Conservation (phyloP, 2,329 filamentous ascomycete species). For the Orbilia ellipsospora region DNA sequence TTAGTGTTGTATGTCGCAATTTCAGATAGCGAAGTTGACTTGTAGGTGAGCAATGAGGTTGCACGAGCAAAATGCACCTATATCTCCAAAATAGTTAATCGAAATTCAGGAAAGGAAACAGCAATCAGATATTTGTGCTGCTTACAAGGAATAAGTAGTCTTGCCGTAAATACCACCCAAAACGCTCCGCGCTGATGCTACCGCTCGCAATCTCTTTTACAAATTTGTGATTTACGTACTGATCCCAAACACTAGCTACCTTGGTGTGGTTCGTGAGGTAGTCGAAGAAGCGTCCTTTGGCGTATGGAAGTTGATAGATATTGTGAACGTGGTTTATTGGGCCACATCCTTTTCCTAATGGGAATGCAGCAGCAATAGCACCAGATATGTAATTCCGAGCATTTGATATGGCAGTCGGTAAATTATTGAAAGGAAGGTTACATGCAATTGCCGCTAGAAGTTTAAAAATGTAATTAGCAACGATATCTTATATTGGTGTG, state of each 20-base stretch:
- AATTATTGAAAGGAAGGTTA: constrained; percentile 68
- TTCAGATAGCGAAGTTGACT: constrained; percentile 77
- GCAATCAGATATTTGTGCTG: constrained; percentile 8
- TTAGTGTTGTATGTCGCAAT: constrained; percentile 76
- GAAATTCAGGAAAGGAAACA: no score
- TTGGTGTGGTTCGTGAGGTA: constrained; percentile 81
- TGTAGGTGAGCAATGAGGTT: constrained; percentile 86
- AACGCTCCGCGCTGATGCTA: constrained; percentile 77
- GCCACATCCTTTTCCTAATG: constrained; percentile 71
- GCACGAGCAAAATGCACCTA: constrained; percentile 88
- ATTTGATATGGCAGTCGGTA: constrained; percentile 67
- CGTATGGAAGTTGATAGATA: constrained; percentile 70
- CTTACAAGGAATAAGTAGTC: constrained; percentile 88
- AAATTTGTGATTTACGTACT: constrained; percentile 84
- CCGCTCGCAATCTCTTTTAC: constrained; percentile 80
- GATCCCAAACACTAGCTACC: constrained; percentile 78
- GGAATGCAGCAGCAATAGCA: constrained; percentile 70
- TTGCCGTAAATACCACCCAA: constrained; percentile 89
- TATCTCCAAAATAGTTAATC: background rate
- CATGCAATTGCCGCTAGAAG: constrained; percentile 70
- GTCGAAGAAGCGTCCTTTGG: constrained; percentile 80
- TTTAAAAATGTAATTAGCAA: background rate
- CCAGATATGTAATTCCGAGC: constrained; percentile 72
- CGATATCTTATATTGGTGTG: background rate
- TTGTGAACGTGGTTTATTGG: constrained; percentile 77